Conservation (phyloP, 345 rosid genomes). For the Euphorbia pulcherrima region DNA sequence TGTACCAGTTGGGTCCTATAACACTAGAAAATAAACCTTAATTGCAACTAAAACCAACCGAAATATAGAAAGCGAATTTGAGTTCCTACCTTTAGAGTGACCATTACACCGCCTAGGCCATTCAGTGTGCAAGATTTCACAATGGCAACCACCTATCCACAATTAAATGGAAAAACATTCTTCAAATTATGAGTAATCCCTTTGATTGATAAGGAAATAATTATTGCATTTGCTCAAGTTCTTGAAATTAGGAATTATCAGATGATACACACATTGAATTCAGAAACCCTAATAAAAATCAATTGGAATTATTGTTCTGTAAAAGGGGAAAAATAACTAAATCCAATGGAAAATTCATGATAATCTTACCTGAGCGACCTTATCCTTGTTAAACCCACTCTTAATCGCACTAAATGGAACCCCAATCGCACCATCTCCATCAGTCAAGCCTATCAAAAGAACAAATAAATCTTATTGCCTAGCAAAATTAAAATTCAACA, state of each 20-base stretch:
- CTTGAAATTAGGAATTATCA: not conserved
- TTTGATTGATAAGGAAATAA: not conserved
- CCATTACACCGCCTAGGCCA: slow-evolving; percentile 81
- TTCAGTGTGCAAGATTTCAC: slow-evolving; percentile 63
- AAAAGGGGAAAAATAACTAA: not conserved
- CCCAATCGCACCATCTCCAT: slow-evolving; percentile 54
- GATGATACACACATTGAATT: not conserved
- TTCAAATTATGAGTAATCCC: not conserved
- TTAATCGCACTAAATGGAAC: slow-evolving; percentile 58
- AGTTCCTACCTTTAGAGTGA: slow-evolving; percentile 64
- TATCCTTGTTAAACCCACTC: slow-evolving; percentile 34
- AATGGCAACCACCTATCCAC: slow-evolving; percentile 59
- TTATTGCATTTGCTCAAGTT: not conserved
- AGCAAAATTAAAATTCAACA: not conserved
- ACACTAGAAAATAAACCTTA: slow-evolving; percentile 15
- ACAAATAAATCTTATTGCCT: not conserved
- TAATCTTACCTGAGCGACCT: slow-evolving; percentile 54
- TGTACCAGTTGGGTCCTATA: slow-evolving; percentile 76
- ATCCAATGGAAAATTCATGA: not conserved
- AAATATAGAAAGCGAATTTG: not conserved
- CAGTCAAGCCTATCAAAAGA: slow-evolving; percentile 52
- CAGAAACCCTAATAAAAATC: not conserved
- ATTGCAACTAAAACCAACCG: slow-evolving; percentile 2
- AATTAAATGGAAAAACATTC: not conserved
- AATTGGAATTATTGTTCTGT: not conserved